A percentile compares a stretch with the other conserved stretches of the same genome.
Evolutionary conservation across 2,329 filamentous ascomycete genomes (phyloP).

Genomic region (Lachnellula suecica): DNA sequence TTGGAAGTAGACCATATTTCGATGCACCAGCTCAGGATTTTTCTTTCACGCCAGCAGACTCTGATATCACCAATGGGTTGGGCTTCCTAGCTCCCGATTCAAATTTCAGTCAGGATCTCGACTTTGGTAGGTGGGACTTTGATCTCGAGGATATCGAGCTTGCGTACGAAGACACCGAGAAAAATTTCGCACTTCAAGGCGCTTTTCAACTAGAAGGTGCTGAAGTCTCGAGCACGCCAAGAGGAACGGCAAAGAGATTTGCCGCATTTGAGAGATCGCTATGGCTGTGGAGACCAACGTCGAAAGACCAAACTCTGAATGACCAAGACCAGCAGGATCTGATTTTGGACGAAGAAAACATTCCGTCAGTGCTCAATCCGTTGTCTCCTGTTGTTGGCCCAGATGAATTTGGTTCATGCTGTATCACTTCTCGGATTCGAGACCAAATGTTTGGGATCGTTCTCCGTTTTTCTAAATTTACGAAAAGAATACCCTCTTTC

Average conservation of each 20-base stretch:
- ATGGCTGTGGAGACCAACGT: slow-evolving; percentile 20
- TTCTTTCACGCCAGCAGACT: background rate
- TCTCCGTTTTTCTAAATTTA: slow-evolving; percentile 3
- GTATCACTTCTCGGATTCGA: slow-evolving; percentile 11
- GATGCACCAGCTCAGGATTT: background rate
- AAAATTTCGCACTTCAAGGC: slow-evolving; percentile 8
- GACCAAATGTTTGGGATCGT: slow-evolving; percentile 16
- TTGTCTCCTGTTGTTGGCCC: slow-evolving; percentile 2
- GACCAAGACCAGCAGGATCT: slow-evolving; percentile 17
- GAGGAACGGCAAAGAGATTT: slow-evolving; percentile 13
- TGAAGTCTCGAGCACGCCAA: background rate
- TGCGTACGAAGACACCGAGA: slow-evolving; percentile 12
- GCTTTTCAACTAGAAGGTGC: background rate
- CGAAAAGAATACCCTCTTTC: slow-evolving; percentile 8
- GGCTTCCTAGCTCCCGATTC: background rate
- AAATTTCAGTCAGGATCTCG: slow-evolving; percentile 10
- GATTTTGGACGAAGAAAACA: slow-evolving; percentile 19
- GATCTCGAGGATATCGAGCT: background rate
- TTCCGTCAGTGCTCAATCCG: slow-evolving; percentile 5
- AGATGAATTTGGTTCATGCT: slow-evolving; percentile 11
- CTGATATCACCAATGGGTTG: background rate
- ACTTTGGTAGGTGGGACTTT: slow-evolving; percentile 8
- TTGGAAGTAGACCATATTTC: background rate
- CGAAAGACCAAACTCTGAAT: slow-evolving; percentile 13
- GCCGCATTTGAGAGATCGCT: slow-evolving; percentile 24